A percentile compares a stretch with the other conserved stretches of the same genome.
Conservation (phyloP, 106 monocot genomes). For the Platanthera guangdongensis region DNA sequence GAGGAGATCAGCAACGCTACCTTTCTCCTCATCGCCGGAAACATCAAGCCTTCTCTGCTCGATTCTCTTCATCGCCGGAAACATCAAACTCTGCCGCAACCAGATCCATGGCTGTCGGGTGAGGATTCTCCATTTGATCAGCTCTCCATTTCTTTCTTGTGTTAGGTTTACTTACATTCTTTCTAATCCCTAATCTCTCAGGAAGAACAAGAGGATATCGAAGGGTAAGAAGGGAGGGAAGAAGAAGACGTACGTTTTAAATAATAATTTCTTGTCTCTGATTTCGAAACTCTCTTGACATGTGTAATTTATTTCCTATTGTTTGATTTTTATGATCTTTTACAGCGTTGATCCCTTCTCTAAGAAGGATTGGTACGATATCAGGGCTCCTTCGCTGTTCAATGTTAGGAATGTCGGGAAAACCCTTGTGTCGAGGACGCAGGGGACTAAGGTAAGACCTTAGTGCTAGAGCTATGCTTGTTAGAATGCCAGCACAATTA, state of each 20-base stretch:
- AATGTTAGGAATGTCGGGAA: constrained; percentile 70
- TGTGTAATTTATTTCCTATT: background rate
- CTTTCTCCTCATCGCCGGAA: no score
- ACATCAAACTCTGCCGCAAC: no score
- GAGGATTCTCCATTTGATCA: constrained; percentile 2
- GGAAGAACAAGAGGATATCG: constrained; percentile 96
- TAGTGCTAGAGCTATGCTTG: no score
- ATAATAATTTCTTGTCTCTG: background rate
- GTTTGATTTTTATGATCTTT: background rate
- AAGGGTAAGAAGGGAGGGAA: constrained; percentile 98
- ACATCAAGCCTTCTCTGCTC: no score
- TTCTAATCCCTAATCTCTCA: background rate
- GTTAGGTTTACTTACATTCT: background rate
- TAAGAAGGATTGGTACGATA: constrained; percentile 98
- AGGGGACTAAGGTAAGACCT: constrained; percentile 72
- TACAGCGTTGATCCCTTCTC: constrained; percentile 85
- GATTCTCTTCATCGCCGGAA: no score
- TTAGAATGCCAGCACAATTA: no score
- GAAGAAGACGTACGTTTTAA: constrained; percentile 69
- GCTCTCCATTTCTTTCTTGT: background rate
- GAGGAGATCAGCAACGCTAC: no score
- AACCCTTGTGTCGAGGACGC: constrained; percentile 91
- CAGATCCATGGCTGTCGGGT: constrained; percentile 17
- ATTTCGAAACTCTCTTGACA: background rate
- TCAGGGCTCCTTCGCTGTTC: constrained; percentile 83